Conservation (phyloP, 202 grass and related monocot genomes). For the Hordeum pubiflorum region DNA sequence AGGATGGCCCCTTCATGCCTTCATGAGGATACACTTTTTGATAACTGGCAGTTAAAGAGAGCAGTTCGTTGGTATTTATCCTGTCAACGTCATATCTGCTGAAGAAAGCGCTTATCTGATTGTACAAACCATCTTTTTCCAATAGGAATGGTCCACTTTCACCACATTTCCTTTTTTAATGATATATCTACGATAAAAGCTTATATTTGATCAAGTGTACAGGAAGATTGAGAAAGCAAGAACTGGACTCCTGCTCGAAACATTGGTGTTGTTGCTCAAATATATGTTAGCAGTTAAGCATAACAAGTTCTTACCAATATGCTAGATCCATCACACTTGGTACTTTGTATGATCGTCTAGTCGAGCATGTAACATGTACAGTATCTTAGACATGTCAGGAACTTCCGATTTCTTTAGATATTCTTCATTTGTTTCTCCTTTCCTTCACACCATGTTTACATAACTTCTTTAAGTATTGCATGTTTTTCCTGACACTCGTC, state of each 20-base stretch:
- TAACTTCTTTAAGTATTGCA: neutral
- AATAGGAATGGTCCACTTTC: conserved; percentile 8
- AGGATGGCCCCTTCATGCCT: neutral
- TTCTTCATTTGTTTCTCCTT: conserved; percentile 3
- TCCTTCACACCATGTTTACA: neutral
- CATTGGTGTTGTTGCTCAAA: neutral
- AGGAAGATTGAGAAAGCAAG: neutral
- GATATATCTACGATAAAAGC: neutral
- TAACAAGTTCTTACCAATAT: conserved; percentile 1
- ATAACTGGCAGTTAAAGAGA: neutral
- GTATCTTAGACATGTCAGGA: conserved; percentile 1
- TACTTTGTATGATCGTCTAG: conserved; percentile 14
- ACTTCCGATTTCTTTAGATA: neutral
- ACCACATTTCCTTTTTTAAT: neutral
- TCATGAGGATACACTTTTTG: neutral
- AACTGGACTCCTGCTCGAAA: neutral
- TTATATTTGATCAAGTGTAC: neutral
- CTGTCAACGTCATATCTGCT: neutral
- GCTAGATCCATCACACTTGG: conserved; percentile 1
- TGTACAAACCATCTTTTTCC: neutral
- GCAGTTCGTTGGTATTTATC: neutral
- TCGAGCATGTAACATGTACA: conserved; percentile 2
- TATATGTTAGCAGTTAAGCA: conserved; percentile 6
- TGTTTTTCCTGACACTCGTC: neutral
- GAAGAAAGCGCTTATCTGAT: conserved; percentile 2